These are phyloP conservation scores for Gossypium arboreum DNA, from an alignment of 345 rosid species.

Conservation along the genomic window DNA sequence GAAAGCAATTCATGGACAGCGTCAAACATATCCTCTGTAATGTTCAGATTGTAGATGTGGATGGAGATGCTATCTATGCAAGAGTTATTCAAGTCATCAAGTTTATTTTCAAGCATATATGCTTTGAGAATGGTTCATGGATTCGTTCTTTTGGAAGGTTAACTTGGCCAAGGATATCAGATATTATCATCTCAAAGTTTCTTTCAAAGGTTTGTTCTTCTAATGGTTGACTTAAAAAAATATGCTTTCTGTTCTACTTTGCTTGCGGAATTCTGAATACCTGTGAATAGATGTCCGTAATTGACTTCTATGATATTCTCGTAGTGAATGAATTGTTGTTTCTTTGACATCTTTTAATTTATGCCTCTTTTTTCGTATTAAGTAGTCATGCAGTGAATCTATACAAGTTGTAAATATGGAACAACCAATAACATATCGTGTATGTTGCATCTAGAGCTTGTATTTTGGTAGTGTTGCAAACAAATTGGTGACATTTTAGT, in stretches of 20 bases:
- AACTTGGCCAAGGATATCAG: slow-evolving; percentile 92
- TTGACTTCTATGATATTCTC: neutral
- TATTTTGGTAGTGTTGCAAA: neutral
- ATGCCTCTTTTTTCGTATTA: neutral
- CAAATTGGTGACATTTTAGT: neutral
- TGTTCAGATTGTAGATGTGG: slow-evolving; percentile 47
- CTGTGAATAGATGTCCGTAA: neutral
- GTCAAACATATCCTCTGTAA: slow-evolving; percentile 13
- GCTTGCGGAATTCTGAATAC: slow-evolving; percentile 1
- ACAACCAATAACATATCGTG: neutral
- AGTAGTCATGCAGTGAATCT: neutral
- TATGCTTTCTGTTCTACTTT: neutral
- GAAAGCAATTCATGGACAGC: slow-evolving; percentile 1
- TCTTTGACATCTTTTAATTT: neutral
- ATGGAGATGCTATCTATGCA: slow-evolving; percentile 58
- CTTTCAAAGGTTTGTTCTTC: slow-evolving; percentile 75
- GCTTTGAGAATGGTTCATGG: slow-evolving; percentile 78
- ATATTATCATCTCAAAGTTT: slow-evolving; percentile 71
- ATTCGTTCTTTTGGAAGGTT: slow-evolving; percentile 78
- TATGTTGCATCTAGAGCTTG: neutral
- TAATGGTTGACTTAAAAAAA: neutral
- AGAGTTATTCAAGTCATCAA: slow-evolving; percentile 57
- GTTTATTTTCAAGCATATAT: slow-evolving; percentile 56
- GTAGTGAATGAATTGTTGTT: neutral
- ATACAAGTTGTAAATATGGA: neutral